These are phyloP conservation scores for Sclerotinia borealis DNA, from an alignment of 2,329 filamentous ascomycete species.

Conservation along the genomic window DNA sequence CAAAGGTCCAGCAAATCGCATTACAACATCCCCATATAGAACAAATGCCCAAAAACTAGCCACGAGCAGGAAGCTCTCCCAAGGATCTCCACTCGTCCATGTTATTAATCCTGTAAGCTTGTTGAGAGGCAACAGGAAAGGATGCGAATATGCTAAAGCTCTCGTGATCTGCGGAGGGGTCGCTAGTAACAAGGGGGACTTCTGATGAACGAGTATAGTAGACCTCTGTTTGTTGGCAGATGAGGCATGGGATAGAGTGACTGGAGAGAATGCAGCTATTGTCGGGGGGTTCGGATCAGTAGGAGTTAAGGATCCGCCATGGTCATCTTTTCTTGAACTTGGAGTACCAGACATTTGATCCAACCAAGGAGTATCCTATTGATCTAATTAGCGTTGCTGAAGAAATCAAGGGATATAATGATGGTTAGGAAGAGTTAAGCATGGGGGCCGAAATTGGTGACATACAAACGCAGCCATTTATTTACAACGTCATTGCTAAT, in stretches of 20 bases:
- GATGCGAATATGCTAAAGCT: conserved; percentile 90
- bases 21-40: conserved; percentile 78
- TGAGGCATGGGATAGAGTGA: conserved; percentile 59
- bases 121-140: conserved; percentile 85
- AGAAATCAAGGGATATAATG: background rate
- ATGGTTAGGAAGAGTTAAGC: conserved; percentile 5
- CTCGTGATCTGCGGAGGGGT: conserved; percentile 93
- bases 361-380: conserved; percentile 34
- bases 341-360: conserved; percentile 31
- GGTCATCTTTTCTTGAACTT: conserved; percentile 26
- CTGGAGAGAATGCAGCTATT: conserved; percentile 83
- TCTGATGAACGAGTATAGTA: conserved; percentile 93
- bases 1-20: conserved; percentile 76
- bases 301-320: conserved; percentile 22
- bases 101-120: conserved; percentile 77
- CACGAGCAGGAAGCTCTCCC: conserved; percentile 92
- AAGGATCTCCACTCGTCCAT: conserved; percentile 90
- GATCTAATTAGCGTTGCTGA: conserved; percentile 14
- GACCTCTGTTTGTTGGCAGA: conserved; percentile 70
- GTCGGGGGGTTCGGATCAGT: conserved; percentile 56
- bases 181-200: conserved; percentile 84
- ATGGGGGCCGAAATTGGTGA: conserved; percentile 13
- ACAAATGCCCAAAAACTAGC: conserved; percentile 79
- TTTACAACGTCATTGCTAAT: conserved; percentile 31
- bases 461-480: conserved; percentile 34